Evolutionary conservation across 345 rosid species (phyloP).

Genomic region (Eucalyptus cloeziana): DNA sequence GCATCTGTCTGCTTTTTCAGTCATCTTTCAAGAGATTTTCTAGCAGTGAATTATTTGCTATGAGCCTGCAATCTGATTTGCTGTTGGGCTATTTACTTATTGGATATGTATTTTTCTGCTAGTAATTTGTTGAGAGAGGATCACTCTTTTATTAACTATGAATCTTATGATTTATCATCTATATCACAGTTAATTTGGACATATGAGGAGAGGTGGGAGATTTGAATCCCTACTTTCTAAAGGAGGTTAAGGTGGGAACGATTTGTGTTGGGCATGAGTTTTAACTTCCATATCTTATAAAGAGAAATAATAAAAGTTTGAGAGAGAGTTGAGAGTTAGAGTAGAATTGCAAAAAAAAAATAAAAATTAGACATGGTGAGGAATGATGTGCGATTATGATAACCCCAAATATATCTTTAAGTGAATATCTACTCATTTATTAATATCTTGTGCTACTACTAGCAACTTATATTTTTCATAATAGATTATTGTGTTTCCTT

Average conservation of each 20-base stretch:
- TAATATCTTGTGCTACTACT: neutral
- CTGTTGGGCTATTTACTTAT: neutral
- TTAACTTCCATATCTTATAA: fast-evolving
- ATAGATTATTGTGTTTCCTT: neutral
- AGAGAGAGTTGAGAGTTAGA: fast-evolving
- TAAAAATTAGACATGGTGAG: neutral
- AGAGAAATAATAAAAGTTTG: fast-evolving
- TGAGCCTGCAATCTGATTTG: neutral
- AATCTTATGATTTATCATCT: neutral
- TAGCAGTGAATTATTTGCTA: neutral
- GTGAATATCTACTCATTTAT: neutral
- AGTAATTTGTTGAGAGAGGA: neutral
- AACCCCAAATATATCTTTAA: neutral
- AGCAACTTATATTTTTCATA: neutral
- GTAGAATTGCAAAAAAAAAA: too few relatives aligned
- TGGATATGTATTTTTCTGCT: neutral
- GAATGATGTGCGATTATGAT: neutral
- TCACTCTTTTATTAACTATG: neutral
- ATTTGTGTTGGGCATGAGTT: fast-evolving
- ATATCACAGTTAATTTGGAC: too few relatives aligned
- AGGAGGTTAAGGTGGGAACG: fast-evolving
- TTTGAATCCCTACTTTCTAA: fast-evolving
- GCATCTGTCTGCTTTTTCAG: neutral
- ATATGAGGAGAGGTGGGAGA: fast-evolving
- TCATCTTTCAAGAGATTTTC: neutral